Percentiles rank a stretch among this genome's conserved stretches.
Evolutionary conservation across 176 grass and related monocot genomes (phyloP).

Genomic region (Avena eriantha): DNA sequence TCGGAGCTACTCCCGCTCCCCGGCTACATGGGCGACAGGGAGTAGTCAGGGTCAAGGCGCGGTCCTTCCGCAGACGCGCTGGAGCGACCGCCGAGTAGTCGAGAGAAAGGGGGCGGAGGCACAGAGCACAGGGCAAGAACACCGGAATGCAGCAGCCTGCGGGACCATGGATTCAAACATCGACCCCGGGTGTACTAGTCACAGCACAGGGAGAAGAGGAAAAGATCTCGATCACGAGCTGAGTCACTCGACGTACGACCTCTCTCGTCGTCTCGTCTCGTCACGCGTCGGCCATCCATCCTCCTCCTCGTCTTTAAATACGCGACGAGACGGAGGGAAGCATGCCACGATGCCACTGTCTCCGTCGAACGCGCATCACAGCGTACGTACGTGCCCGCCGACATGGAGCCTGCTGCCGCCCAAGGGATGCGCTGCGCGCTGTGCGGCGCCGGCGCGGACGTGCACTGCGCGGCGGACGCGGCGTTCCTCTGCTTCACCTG

Average conservation of each 20-base stretch:
- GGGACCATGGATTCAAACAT: no score
- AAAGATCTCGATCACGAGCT: neutral
- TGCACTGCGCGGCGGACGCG: conserved; percentile 84
- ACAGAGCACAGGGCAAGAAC: no score
- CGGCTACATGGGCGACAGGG: no score
- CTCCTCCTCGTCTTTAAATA: neutral
- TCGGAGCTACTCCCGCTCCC: no score
- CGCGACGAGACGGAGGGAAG: neutral
- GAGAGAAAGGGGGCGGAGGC: no score
- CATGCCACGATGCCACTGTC: conserved; percentile 14
- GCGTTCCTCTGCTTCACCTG: conserved; percentile 72
- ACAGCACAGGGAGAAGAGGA: neutral
- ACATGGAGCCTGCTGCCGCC: neutral
- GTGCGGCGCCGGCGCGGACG: conserved; percentile 50
- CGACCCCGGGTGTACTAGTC: no score
- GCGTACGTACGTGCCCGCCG: no score
- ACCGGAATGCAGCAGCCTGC: neutral
- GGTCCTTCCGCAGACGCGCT: no score
- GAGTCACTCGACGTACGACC: neutral
- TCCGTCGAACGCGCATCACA: neutral
- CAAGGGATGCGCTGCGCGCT: conserved; percentile 50
- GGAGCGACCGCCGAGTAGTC: no score
- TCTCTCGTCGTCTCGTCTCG: neutral
- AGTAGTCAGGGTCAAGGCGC: no score
- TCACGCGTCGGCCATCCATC: no score